These are phyloP conservation scores for Stygiomarasmius scandens DNA, from an alignment of 1,284 basidiomycete species.

Conservation along the genomic window DNA sequence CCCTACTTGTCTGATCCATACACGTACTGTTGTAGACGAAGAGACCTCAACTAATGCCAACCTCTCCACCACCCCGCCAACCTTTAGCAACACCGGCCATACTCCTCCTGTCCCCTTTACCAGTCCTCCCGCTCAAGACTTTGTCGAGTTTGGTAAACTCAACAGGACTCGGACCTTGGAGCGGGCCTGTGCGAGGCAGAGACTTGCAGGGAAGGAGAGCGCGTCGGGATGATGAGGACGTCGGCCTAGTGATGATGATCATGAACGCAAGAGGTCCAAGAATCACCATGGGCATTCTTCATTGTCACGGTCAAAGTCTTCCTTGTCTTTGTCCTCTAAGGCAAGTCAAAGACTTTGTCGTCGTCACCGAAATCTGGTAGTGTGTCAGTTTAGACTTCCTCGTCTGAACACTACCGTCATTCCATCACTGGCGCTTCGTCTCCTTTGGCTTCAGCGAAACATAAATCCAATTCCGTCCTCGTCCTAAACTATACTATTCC, in stretches of 20 bases:
- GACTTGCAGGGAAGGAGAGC: conserved; percentile 37
- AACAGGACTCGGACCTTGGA: conserved; percentile 58
- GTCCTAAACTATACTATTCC: no score
- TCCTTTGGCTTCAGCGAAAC: background rate
- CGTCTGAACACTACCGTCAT: background rate
- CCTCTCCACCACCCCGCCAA: background rate
- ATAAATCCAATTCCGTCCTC: no score
- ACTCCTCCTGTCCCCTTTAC: conserved; percentile 50
- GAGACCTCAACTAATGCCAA: no score
- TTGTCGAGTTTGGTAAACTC: conserved; percentile 54
- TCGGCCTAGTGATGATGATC: background rate
- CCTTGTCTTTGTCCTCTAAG: no score
- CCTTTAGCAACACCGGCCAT: conserved; percentile 14
- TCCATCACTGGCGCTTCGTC: background rate
- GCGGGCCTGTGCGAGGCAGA: conserved; percentile 71
- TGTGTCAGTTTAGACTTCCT: background rate
- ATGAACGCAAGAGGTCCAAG: background rate
- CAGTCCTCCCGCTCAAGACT: conserved; percentile 50
- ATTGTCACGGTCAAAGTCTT: no score
- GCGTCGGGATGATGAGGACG: conserved; percentile 34
- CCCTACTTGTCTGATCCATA: conserved; percentile 40
- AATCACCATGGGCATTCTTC: no score
- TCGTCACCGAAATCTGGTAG: background rate
- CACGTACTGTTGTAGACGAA: conserved; percentile 18
- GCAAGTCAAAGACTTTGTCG: background rate